Evolutionary conservation across 345 rosid genomes (phyloP).

Genomic region (Brassica incana): DNA sequence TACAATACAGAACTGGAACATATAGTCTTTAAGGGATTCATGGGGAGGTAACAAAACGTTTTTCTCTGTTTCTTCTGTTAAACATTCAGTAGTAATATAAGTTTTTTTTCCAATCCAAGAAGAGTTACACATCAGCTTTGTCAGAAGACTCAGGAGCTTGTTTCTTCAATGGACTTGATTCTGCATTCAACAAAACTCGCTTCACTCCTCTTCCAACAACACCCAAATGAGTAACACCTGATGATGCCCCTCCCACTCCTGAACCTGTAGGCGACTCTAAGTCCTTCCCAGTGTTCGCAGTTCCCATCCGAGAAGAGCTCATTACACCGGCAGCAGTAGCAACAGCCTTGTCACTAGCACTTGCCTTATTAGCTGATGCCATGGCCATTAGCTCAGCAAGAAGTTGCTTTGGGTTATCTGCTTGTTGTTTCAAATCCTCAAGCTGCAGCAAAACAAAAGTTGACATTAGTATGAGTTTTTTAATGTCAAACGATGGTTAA

Average conservation of each 20-base stretch:
- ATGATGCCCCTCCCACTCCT: constrained; percentile 41
- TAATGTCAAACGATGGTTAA: neutral
- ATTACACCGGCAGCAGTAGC: constrained; percentile 41
- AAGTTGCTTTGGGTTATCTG: constrained; percentile 60
- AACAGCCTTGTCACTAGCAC: constrained; percentile 34
- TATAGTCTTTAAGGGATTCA: constrained; percentile 7
- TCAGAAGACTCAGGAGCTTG: constrained; percentile 48
- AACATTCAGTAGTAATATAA: neutral
- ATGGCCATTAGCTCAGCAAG: constrained; percentile 77
- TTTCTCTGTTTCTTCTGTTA: constrained; percentile 6
- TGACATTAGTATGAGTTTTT: neutral
- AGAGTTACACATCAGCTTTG: constrained; percentile 48
- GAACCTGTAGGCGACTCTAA: constrained; percentile 48
- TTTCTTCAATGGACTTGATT: constrained; percentile 63
- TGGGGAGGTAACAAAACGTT: neutral
- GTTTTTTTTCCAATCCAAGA: constrained; percentile 1
- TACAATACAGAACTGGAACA: neutral
- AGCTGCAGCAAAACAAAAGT: constrained; percentile 52
- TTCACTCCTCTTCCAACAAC: constrained; percentile 95
- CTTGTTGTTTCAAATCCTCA: constrained; percentile 83
- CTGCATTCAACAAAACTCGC: constrained; percentile 56
- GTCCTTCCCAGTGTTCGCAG: constrained; percentile 43
- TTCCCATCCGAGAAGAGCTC: constrained; percentile 67
- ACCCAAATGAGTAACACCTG: constrained; percentile 77
- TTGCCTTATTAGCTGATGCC: constrained; percentile 34